Evolutionary conservation across 352 stramenopile genomes (phyloP), one percentile per base, ranked within the genome.

Genomic region (Phytopythium mirpurense): DNA sequence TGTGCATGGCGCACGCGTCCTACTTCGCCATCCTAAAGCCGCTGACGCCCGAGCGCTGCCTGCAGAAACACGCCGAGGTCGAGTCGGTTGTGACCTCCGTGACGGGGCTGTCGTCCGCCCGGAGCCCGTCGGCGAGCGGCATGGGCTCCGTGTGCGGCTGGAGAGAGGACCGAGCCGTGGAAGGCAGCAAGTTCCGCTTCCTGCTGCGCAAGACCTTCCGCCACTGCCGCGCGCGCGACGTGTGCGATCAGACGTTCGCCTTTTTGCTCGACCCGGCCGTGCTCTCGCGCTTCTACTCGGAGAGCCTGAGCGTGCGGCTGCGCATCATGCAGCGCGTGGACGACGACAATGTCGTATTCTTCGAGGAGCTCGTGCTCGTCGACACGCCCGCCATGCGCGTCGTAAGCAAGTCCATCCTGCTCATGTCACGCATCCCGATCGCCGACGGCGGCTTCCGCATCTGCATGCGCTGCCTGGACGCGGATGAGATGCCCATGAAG

Each of bases 291-390:
- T 46, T 72, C 32, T 70, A 69, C 37, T 61, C 65, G 6, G 53
- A 62, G 6, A 52, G 59, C 18, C 60, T 70, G 57, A 59, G 58
- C 51, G 59, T 67, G 15, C 52, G 58, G 5, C 65, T 59, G 19
- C 65, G 65, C 10, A 59, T 70, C 5, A 62, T 72, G 36, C 65
- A 72, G 44, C 61, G 57, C 21, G 51, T 72, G 29, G 57, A 70
- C n/a, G 61, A 64, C 15, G 53, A 70, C 57, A 69, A 70, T 38
- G 43, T 60, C 12, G 54, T 72, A 41, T 67, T 72, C 34, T 70
- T 63, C 37, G 63, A 70, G 37, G 65, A 72, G 19, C 46, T 52
- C 46, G 46, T 52, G 27, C 46, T 52, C 29, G 46, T 42, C 46
- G 31, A 52, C 19, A 43, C 46, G 34, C 32, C 46, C 3, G 18